phyloP scores from a whole-genome alignment of 306 rosid species.

The Fragaria ananassa region DNA sequence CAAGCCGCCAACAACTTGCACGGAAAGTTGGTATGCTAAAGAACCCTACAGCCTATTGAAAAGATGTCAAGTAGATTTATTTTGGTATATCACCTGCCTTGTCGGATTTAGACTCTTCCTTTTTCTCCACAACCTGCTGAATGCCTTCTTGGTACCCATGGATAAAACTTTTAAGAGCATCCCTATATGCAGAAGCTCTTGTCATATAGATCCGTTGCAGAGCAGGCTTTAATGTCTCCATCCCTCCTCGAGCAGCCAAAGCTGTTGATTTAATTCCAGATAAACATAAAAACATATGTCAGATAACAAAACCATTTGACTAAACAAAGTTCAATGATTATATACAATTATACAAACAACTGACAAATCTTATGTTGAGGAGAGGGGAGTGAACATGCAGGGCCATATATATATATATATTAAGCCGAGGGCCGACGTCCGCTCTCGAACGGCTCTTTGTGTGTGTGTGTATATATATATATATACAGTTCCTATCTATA shows the following conservation, averaged over 20 bases:
- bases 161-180: constrained; percentile 82
- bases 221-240: constrained; percentile 78
- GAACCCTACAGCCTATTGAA: neutral
- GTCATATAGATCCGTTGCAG: constrained; percentile 85
- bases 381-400: neutral
- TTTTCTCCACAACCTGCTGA: constrained; percentile 64
- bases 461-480: no score
- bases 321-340: neutral
- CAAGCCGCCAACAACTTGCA: neutral
- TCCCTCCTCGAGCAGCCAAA: constrained; percentile 74
- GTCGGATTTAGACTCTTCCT: constrained; percentile 39
- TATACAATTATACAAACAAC: neutral
- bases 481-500: no score
- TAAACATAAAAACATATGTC: constrained; percentile 1
- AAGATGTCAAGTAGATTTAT: neutral
- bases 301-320: constrained; percentile 4
- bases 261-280: constrained; percentile 43
- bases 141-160: constrained; percentile 68
- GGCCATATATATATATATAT: neutral
- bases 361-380: neutral
- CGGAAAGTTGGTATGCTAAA: neutral
- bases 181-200: constrained; percentile 69
- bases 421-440: no score
- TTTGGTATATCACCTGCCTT: constrained; percentile 2
- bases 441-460: no score